Evolutionary conservation across 2,329 filamentous ascomycete genomes (phyloP).

Genomic region (Ceratocystis cubensis): DNA sequence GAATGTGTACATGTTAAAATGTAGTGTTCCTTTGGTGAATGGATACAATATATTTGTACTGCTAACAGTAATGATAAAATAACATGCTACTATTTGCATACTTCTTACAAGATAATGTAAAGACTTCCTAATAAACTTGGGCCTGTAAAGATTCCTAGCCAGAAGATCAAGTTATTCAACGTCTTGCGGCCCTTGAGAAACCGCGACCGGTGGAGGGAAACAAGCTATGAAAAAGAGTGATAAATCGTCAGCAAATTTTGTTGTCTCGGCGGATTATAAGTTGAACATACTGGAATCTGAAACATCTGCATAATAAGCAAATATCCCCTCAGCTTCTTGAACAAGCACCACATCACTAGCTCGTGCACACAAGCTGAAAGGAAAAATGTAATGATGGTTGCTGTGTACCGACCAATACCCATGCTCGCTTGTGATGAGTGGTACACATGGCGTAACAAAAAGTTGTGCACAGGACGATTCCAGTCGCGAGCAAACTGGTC

Average conservation of each 20-base stretch:
- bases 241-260: background rate
- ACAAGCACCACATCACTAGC: slow-evolving; percentile 68
- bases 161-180: slow-evolving; percentile 63
- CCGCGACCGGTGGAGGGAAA: slow-evolving; percentile 52
- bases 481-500: slow-evolving; percentile 70
- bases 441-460: slow-evolving; percentile 66
- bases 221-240: slow-evolving; percentile 34
- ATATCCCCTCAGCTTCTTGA: slow-evolving; percentile 65
- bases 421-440: slow-evolving; percentile 64
- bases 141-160: slow-evolving; percentile 65
- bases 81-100: no score
- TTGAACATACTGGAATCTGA: slow-evolving; percentile 49
- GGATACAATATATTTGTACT: background rate
- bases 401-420: slow-evolving; percentile 55
- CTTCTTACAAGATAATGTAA: slow-evolving; percentile 41
- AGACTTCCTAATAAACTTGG: slow-evolving; percentile 54
- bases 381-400: slow-evolving; percentile 64
- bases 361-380: slow-evolving; percentile 61
- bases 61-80: background rate
- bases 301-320: slow-evolving; percentile 60
- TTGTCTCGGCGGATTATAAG: background rate
- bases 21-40: background rate
- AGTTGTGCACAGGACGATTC: slow-evolving; percentile 67
- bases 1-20: background rate
- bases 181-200: slow-evolving; percentile 50